Conservation (phyloP, 2,329 filamentous ascomycete species). For the Amphichorda felina region DNA sequence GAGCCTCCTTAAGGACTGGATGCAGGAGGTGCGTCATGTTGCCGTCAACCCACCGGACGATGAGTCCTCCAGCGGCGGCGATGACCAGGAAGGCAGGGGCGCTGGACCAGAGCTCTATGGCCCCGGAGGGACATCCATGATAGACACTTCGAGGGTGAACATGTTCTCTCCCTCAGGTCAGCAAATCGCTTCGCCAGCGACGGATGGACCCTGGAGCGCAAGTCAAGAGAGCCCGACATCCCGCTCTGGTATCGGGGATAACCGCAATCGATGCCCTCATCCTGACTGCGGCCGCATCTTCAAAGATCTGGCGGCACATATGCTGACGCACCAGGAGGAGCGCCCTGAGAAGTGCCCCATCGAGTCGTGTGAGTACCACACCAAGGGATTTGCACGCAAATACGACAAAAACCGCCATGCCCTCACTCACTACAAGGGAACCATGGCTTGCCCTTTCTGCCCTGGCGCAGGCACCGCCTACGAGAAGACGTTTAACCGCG, state of each 20-base stretch:
- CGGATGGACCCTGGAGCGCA: constrained; percentile 1
- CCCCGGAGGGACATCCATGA: constrained; percentile 2
- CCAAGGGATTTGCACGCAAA: constrained; percentile 89
- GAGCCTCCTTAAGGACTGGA: constrained; percentile 47
- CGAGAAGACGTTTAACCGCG: constrained; percentile 92
- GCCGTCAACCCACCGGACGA: constrained; percentile 30
- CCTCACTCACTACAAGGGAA: constrained; percentile 93
- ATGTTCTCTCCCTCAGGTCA: neutral
- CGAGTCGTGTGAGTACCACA: constrained; percentile 82
- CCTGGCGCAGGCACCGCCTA: constrained; percentile 75
- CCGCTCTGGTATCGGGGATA: constrained; percentile 14
- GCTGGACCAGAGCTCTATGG: constrained; percentile 3
- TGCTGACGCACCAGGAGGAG: constrained; percentile 91
- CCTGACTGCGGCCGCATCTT: constrained; percentile 47
- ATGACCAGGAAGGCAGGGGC: constrained; percentile 27
- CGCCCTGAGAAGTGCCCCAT: constrained; percentile 95
- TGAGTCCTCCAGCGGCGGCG: constrained; percentile 35
- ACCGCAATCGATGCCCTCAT: constrained; percentile 39
- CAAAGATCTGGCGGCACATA: constrained; percentile 69
- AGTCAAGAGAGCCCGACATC: constrained; percentile 2
- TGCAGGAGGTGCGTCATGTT: constrained; percentile 44
- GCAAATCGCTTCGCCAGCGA: constrained; percentile 4
- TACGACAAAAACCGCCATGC: constrained; percentile 98
- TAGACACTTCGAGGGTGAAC: neutral
- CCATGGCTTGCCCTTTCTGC: constrained; percentile 96